Base-by-base conservation (phyloP, 495 filamentous ascomycete species). In the Trichoderma asperelloides region DNA sequence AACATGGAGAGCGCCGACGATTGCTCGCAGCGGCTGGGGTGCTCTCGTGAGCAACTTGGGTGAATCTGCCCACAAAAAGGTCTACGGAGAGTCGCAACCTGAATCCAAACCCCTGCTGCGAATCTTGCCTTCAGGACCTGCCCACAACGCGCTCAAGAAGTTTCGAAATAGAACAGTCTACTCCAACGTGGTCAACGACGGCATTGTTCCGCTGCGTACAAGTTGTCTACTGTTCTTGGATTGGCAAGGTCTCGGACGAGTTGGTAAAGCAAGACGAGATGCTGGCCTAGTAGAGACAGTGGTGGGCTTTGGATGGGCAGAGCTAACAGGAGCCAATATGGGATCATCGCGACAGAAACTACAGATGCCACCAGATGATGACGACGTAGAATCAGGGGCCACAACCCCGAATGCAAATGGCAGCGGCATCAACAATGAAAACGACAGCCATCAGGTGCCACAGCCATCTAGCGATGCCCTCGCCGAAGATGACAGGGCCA, bases 151-250 rank as follows among this genome's bases (percentile, higher is more conserved):
- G 0, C 78, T 98, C 64, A 85, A 88, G 71, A 91, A 89, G 75
- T 98, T 98, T 72, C 84, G 91, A 60, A 96, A 95, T 73, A 83
- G 96, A 21, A 98, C 95, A 0, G 82, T 97, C 1, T 98, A 98
- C 74, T 96, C 93, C 1, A 98, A 98, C 72, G 92, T 98, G 33
- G 96, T 98, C 55, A 98, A 98, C 77, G 95, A 98, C 78, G 95
- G 95, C 3, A 97, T 98, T 73, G 95, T 98, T 8, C 95, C 95
- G 2, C 75, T 98, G 45, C 85, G 96, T 13, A 98, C 95, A 15
- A 97, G 96, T 64, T 98, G 93, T 75, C 80, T 98, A 18, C 81
- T 98, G n/a, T 98, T 98, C 71, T 83, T 98, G 8, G 95, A 98
- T 74, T 98, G 95, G 95, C 89, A 91, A 76, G 95, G 95, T 0